Conservation (phyloP, 306 rosid genomes). For the Oemleria cerasiformis region DNA sequence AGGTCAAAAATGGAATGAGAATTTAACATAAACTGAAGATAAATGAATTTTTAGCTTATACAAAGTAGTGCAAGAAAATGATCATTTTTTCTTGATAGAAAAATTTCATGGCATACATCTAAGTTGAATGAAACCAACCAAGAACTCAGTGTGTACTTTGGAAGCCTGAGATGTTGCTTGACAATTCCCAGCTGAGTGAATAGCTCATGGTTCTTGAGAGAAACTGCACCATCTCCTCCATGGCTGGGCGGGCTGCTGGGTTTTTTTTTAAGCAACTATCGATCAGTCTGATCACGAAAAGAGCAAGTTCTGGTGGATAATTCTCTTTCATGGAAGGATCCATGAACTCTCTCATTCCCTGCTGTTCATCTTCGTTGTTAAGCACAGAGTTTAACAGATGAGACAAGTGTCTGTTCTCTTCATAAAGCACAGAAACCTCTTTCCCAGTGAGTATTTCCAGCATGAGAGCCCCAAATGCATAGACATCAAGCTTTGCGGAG, state of each 20-base stretch:
- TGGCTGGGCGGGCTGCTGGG: conserved; percentile 56
- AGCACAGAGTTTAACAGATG: conserved; percentile 30
- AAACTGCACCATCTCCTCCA: conserved; percentile 63
- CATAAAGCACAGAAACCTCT: conserved; percentile 45
- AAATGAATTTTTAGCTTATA: background rate
- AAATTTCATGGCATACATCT: background rate
- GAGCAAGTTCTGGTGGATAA: conserved; percentile 63
- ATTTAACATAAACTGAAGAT: too few species aligned
- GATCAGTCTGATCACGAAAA: conserved; percentile 39
- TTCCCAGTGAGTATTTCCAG: conserved; percentile 72
- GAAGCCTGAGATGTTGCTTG: conserved; percentile 24
- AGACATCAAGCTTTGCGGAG: conserved; percentile 77
- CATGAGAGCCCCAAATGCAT: conserved; percentile 70
- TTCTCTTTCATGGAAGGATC: conserved; percentile 47
- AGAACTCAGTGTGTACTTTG: conserved; percentile 5
- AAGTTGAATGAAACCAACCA: background rate
- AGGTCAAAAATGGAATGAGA: too few species aligned
- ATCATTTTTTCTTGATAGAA: background rate
- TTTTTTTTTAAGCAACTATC: conserved; percentile 54
- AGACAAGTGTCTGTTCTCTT: conserved; percentile 36
- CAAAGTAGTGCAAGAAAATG: background rate
- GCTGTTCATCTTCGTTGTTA: conserved; percentile 31
- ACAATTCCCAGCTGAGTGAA: conserved; percentile 67
- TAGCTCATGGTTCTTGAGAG: conserved; percentile 51
- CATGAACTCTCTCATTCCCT: conserved; percentile 48